Evolutionary conservation across 441 rosid genomes (phyloP), one percentile per base, ranked within the genome.

Genomic region (Jatropha podagrica): DNA sequence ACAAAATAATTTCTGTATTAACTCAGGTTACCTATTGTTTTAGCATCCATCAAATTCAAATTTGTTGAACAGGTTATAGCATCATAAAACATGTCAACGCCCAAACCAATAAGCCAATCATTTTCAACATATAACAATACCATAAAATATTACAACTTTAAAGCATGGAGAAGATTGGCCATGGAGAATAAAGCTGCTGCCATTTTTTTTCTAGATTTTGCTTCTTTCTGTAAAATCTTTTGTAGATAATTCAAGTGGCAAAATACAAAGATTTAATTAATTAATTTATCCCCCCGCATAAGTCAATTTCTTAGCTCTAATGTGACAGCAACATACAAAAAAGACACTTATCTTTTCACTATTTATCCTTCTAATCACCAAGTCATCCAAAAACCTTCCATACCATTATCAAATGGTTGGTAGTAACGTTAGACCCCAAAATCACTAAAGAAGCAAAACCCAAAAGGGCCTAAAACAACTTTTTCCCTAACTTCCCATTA

Each of bases 171-270:
- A 48, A 15, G 14, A 48, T 48, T 48, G 52, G 15, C 11, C 32
- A 48, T 12, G 4, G 52, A 77, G 78, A 82, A 78, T 80, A 85
- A 83, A 77, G 85, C 89, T 83, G 82, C 69, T 17, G 18, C 15
- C 62, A 27, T 14, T 27, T 10, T 7, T 59, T n/a, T 84, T 85
- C 81, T 80, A 83, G 81, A 74, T 65, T 80, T 84, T 69, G 76
- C 81, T 77, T 65, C 80, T 81, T 81, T 72, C 68, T 65, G 75
- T 77, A 52, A 76, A 37, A 69, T 63, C 46, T 69, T 61, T 79
- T 71, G 76, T 78, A 80, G 86, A 82, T 74, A 38, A 65, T 63
- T 65, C 56, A 55, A 82, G 85, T 65, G 54, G 32, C 75, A 80
- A 78, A 76, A 79, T 44, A 58, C 23, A 68, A 49, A 58, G 11